Percentiles rank a stretch among this genome's conserved stretches.
Evolutionary conservation across 2,329 filamentous ascomycete genomes (phyloP).

Genomic region (Beauveria sp.): DNA sequence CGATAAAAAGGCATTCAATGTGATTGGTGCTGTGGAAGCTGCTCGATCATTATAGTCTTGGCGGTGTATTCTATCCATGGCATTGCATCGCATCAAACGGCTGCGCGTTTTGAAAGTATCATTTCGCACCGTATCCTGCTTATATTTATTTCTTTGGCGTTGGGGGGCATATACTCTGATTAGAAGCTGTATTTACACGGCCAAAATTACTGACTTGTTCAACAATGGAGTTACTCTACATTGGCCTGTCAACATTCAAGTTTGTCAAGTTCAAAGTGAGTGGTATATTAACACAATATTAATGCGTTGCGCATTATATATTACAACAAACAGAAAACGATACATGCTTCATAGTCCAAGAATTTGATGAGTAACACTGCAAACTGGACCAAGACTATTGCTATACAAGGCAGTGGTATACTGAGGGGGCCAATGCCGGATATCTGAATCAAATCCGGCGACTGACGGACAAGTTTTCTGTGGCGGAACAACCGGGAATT

Average conservation of each 20-base stretch:
- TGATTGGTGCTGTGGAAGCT: conserved; percentile 55
- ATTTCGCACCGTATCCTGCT: neutral
- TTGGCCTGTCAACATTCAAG: neutral
- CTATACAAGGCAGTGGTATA: neutral
- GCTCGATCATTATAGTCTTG: conserved; percentile 42
- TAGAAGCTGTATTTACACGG: neutral
- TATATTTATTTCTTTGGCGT: neutral
- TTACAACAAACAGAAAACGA: neutral
- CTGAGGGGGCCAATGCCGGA: too few species aligned
- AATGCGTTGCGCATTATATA: neutral
- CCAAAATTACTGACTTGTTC: neutral
- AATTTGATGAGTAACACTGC: neutral
- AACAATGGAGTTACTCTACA: neutral
- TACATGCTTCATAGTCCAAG: neutral
- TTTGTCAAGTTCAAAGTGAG: neutral
- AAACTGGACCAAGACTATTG: too few species aligned
- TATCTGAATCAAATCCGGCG: too few species aligned
- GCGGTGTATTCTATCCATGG: neutral
- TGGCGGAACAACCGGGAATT: neutral
- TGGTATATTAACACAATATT: conserved; percentile 1
- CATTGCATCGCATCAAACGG: neutral
- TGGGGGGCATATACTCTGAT: neutral
- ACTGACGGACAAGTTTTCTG: neutral
- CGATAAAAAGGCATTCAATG: conserved; percentile 55
- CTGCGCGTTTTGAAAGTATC: neutral